Conservation (phyloP, 805 yeast species). For the Cyberlindnera veronae region DNA sequence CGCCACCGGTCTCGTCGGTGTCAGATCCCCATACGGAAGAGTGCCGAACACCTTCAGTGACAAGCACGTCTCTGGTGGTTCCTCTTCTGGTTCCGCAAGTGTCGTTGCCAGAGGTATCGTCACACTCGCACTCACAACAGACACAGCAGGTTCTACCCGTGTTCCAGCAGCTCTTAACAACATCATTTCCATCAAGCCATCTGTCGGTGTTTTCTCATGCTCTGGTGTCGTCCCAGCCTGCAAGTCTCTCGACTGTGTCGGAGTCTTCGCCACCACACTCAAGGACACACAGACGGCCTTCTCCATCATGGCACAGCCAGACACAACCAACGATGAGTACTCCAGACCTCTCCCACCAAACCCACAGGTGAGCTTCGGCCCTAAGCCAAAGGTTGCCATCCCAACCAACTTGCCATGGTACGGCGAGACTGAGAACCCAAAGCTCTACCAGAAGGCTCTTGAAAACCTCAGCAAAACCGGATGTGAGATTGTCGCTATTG, state of each 20-base stretch:
- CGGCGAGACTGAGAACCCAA: constrained; percentile 77
- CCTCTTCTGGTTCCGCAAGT: constrained; percentile 93
- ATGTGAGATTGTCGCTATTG: constrained; percentile 57
- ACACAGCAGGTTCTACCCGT: constrained; percentile 97
- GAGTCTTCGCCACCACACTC: constrained; percentile 74
- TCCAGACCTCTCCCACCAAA: constrained; percentile 71
- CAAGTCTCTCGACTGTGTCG: constrained; percentile 88
- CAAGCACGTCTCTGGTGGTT: constrained; percentile 89
- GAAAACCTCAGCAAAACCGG: constrained; percentile 48
- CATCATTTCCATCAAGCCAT: constrained; percentile 87
- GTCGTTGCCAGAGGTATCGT: constrained; percentile 88
- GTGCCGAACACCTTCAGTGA: constrained; percentile 76
- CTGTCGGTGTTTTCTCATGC: constrained; percentile 83
- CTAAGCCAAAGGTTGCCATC: constrained; percentile 66
- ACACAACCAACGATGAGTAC: constrained; percentile 67
- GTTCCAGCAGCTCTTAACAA: constrained; percentile 96
- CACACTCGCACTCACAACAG: constrained; percentile 89
- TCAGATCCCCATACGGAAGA: constrained; percentile 91
- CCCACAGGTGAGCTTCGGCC: constrained; percentile 57
- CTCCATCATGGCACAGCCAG: constrained; percentile 67
- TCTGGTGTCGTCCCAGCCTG: constrained; percentile 97
- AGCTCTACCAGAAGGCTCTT: constrained; percentile 60
- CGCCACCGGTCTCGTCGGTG: constrained; percentile 96
- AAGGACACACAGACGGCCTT: constrained; percentile 81
- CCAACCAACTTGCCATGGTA: constrained; percentile 75